Percentiles rank a stretch among this genome's conserved stretches.
phyloP scores from a whole-genome alignment of 1,284 basidiomycete species.

The Ganoderma boninense region DNA sequence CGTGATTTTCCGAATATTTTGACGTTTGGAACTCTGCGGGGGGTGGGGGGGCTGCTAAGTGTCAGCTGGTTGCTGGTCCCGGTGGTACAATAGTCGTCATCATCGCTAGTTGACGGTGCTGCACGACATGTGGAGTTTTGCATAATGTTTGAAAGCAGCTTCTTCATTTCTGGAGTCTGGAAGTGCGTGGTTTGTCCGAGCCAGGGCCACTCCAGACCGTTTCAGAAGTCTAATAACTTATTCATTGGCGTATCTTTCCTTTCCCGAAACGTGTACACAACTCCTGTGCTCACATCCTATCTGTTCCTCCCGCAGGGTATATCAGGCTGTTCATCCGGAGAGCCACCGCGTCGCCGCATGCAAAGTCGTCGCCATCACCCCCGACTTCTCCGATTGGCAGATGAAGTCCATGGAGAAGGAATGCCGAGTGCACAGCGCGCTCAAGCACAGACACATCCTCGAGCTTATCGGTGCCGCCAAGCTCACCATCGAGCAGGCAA shows the following conservation, averaged over 20 bases:
- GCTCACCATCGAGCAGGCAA: conserved; percentile 56
- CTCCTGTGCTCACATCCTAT: not conserved
- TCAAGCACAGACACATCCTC: conserved; percentile 88
- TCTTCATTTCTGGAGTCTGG: too few species aligned
- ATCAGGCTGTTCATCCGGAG: conserved; percentile 78
- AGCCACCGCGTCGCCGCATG: conserved; percentile 80
- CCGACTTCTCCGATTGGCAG: conserved; percentile 65
- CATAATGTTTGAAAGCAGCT: too few species aligned
- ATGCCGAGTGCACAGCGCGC: conserved; percentile 87
- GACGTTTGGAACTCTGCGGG: too few species aligned
- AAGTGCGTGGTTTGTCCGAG: too few species aligned
- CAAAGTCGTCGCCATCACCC: conserved; percentile 79
- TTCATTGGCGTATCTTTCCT: too few species aligned
- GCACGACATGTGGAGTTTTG: too few species aligned
- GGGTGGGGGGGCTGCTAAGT: too few species aligned
- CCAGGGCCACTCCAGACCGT: too few species aligned
- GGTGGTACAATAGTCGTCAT: too few species aligned
- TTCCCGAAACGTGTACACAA: not conserved
- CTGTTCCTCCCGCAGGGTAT: conserved; percentile 65
- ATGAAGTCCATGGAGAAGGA: conserved; percentile 92
- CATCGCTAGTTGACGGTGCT: too few species aligned
- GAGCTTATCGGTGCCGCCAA: conserved; percentile 84
- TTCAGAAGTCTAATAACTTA: too few species aligned
- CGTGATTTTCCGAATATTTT: not conserved
- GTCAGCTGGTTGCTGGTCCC: too few species aligned